These are phyloP conservation scores for Volvariella volvacea DNA, from an alignment of 1,284 basidiomycete genomes.

Conservation along the genomic window DNA sequence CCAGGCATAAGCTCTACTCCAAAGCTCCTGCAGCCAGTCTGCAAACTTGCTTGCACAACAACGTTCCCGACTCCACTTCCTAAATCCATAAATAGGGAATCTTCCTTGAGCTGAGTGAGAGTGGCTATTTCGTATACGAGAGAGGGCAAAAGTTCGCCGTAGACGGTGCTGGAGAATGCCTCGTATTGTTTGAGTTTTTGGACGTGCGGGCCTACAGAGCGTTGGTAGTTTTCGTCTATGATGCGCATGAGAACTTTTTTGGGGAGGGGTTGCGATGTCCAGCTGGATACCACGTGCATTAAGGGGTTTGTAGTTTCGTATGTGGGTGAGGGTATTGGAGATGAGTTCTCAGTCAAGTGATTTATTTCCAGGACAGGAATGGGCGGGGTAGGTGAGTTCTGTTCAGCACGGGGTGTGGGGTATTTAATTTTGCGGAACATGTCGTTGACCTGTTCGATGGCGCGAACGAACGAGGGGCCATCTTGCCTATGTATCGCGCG, in stretches of 20 bases:
- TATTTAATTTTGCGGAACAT: slow-evolving; percentile 59
- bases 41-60: slow-evolving; percentile 66
- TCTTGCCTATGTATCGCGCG: slow-evolving; percentile 58
- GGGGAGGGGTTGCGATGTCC: slow-evolving; percentile 47
- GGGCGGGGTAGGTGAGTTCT: no score
- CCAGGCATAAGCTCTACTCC: slow-evolving; percentile 62
- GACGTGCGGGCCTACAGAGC: slow-evolving; percentile 67
- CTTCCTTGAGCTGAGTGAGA: slow-evolving; percentile 47
- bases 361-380: no score
- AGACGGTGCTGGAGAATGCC: slow-evolving; percentile 69
- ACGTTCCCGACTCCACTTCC: slow-evolving; percentile 77
- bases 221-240: slow-evolving; percentile 75
- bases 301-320: slow-evolving; percentile 40
- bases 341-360: no score
- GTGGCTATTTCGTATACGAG: slow-evolving; percentile 61
- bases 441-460: slow-evolving; percentile 51
- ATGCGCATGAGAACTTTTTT: slow-evolving; percentile 57
- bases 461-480: slow-evolving; percentile 62
- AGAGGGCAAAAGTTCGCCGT: slow-evolving; percentile 70
- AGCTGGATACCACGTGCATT: slow-evolving; percentile 36
- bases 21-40: slow-evolving; percentile 67
- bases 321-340: slow-evolving; percentile 39
- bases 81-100: slow-evolving; percentile 68
- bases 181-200: slow-evolving; percentile 58
- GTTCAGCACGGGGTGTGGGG: slow-evolving; percentile 20